phyloP scores from a whole-genome alignment of 352 stramenopile species.

The Phytopythium cucurbitacearum region DNA sequence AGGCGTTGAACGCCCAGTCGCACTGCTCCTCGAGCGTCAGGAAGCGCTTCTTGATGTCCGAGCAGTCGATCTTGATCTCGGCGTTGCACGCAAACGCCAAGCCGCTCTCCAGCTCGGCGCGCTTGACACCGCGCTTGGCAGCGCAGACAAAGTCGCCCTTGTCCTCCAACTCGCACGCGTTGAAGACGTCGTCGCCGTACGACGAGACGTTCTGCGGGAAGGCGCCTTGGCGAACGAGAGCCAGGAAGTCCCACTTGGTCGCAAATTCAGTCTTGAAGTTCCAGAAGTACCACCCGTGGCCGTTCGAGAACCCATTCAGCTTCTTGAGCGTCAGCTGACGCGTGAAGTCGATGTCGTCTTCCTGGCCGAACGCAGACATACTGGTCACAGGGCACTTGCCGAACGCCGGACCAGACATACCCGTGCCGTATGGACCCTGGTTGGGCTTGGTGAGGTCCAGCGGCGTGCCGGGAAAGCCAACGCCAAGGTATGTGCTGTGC shows the following conservation, averaged over 20 bases:
- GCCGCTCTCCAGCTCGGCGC: constrained; percentile 41
- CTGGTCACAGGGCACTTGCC: constrained; percentile 85
- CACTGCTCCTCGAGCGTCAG: constrained; percentile 57
- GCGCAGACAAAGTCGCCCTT: constrained; percentile 67
- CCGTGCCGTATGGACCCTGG: constrained; percentile 77
- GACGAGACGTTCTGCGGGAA: constrained; percentile 76
- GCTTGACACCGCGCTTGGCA: constrained; percentile 44
- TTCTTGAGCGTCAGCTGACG: constrained; percentile 87
- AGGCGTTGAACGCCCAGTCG: constrained; percentile 72
- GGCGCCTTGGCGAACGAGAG: constrained; percentile 41
- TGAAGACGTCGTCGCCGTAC: constrained; percentile 51
- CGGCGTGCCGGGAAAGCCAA: constrained; percentile 86
- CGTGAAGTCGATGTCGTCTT: constrained; percentile 78
- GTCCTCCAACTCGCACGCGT: constrained; percentile 64
- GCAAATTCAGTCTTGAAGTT: constrained; percentile 94
- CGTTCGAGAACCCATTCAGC: constrained; percentile 87
- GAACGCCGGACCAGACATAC: constrained; percentile 82
- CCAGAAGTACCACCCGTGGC: constrained; percentile 95
- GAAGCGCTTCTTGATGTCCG: constrained; percentile 34
- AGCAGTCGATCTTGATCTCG: constrained; percentile 39
- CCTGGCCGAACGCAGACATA: constrained; percentile 80
- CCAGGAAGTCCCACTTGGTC: constrained; percentile 89
- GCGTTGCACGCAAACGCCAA: constrained; percentile 53
- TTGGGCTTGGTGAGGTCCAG: constrained; percentile 83
- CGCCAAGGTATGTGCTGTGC: constrained; percentile 85